Evolutionary conservation across 2,329 filamentous ascomycete genomes (phyloP).

Genomic region (Chrysoporthe deuterocubensis): DNA sequence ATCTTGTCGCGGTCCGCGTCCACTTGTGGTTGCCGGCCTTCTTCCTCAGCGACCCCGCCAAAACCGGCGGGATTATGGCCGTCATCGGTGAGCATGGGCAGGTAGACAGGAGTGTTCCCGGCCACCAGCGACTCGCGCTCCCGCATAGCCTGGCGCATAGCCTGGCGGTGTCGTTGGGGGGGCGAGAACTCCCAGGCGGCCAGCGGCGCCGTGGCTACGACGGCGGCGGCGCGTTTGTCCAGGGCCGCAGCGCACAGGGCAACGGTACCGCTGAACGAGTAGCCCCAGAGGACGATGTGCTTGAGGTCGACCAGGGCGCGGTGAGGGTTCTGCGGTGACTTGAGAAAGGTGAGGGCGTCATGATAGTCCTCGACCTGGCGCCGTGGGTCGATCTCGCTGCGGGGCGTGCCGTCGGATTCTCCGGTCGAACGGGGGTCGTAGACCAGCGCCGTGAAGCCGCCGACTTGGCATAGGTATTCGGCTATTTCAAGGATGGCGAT

Average conservation of each 20-base stretch:
- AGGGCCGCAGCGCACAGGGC: constrained; percentile 18
- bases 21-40: no score
- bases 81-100: constrained; percentile 37
- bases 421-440: constrained; percentile 44
- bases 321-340: no score
- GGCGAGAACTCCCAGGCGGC: constrained; percentile 6
- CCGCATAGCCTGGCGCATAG: constrained; percentile 34
- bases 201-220: constrained; percentile 12
- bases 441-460: constrained; percentile 40
- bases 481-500: constrained; percentile 40
- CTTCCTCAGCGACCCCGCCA: constrained; percentile 14
- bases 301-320: constrained; percentile 13
- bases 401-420: constrained; percentile 42
- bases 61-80: constrained; percentile 38
- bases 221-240: constrained; percentile 18
- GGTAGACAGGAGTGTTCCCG: constrained; percentile 38
- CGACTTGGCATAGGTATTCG: constrained; percentile 36
- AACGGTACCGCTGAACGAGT: constrained; percentile 8
- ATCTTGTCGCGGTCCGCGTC: constrained; percentile 1
- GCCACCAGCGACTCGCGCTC: constrained; percentile 39
- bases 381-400: constrained; percentile 43
- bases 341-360: constrained; percentile 19
- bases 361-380: constrained; percentile 15
- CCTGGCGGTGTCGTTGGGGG: constrained; percentile 26
- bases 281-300: constrained; percentile 18